Conservation (phyloP, 495 filamentous ascomycete species). For the Apiosordaria backusii region DNA sequence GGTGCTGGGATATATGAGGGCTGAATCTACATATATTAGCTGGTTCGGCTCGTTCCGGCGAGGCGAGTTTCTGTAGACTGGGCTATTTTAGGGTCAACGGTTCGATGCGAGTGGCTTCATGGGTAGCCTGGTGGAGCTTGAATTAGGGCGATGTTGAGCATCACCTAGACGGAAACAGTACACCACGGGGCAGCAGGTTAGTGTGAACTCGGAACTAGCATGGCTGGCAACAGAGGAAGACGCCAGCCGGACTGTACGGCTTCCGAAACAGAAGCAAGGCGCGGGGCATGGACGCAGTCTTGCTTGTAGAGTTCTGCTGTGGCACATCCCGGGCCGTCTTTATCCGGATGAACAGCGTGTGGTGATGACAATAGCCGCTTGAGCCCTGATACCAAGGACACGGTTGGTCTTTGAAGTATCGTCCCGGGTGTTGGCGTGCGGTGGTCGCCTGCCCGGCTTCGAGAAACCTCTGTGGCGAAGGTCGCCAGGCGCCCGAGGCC, state of each 20-base stretch:
- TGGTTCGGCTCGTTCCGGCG: conserved; percentile 1
- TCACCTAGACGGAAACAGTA: too few relatives aligned
- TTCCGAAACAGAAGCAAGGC: background rate
- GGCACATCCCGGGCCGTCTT: background rate
- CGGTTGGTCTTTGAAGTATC: too few relatives aligned
- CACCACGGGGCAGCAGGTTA: too few relatives aligned
- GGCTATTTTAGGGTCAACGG: background rate
- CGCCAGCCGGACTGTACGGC: too few relatives aligned
- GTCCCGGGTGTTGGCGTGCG: background rate
- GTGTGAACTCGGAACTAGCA: too few relatives aligned
- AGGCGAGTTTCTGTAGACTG: background rate
- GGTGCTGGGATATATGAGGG: background rate
- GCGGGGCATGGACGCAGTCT: background rate
- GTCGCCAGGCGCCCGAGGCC: too few relatives aligned
- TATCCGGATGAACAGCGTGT: background rate
- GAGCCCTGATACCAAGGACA: background rate
- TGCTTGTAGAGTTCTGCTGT: background rate
- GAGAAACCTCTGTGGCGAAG: background rate
- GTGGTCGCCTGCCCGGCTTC: background rate
- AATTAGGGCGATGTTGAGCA: background rate
- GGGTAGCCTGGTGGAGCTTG: background rate
- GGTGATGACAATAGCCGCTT: conserved; percentile 7
- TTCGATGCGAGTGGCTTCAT: background rate
- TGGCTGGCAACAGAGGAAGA: too few relatives aligned
- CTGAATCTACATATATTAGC: background rate